phyloP scores from a whole-genome alignment of 179 eudicot genomes.

The Amaranthus tricolor region DNA sequence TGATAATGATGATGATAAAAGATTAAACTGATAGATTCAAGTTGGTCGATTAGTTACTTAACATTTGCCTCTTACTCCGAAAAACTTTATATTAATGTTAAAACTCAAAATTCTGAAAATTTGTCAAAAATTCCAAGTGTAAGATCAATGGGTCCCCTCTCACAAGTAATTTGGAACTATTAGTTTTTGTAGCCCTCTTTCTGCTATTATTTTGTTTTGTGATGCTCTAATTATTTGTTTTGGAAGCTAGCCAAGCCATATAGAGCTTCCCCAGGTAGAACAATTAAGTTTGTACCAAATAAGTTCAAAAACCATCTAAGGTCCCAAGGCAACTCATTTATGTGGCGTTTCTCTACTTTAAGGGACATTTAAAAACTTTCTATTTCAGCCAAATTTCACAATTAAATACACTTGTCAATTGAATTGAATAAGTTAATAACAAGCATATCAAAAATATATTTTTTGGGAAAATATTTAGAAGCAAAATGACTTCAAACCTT shows the following conservation, averaged over 20 bases:
- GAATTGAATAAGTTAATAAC: no score
- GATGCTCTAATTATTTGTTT: not conserved
- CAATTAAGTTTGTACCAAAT: slow-evolving; percentile 19
- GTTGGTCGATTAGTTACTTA: no score
- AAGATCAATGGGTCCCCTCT: slow-evolving; percentile 3
- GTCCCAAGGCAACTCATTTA: not conserved
- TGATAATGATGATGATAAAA: no score
- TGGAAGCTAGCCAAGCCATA: slow-evolving; percentile 12
- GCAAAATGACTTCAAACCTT: no score
- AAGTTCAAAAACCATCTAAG: not conserved
- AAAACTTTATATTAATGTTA: no score
- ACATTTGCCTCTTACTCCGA: no score
- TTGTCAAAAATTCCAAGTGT: not conserved
- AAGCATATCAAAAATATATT: no score
- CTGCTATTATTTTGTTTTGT: not conserved
- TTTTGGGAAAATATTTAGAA: no score
- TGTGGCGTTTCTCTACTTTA: not conserved
- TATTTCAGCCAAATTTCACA: not conserved
- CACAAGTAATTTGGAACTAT: not conserved
- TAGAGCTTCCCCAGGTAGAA: slow-evolving; percentile 33
- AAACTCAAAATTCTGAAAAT: no score
- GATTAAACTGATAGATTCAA: no score
- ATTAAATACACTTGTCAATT: not conserved
- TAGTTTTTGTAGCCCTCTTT: not conserved
- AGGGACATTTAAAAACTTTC: not conserved